Base-by-base conservation (phyloP, 2,329 filamentous ascomycete genomes). In the Pseudocercospora crystallina region DNA sequence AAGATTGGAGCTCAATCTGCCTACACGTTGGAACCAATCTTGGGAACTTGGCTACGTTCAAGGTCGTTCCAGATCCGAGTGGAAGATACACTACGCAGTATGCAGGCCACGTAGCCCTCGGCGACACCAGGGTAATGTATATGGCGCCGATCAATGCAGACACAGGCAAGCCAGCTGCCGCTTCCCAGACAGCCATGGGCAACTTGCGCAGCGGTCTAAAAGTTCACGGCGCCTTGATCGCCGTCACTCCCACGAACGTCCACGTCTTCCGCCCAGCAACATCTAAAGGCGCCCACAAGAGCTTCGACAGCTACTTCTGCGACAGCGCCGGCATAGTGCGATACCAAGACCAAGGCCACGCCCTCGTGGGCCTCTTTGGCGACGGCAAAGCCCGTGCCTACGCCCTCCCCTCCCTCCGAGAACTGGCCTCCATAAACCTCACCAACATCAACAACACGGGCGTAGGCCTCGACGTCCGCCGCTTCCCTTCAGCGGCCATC, bases 1-100 rank as follows among this genome's bases (percentile, higher is more conserved):
- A 97, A 65, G 81, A 89, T 58, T 99, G 95, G 68, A 97, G 94
- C 1, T 96, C 90, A 64, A 95, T 99, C 49, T 83, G 86, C 51
- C 87, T 94, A 59, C 95, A 97, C 60, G 88, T 95, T 2, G 94
- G 94, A 14, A 97, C 94, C 0, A 91, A 86, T 59, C 71, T 83
- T 29, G 94, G 94, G 35, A 89, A 89, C 62, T 75, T 97, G 13
- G 83, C 85, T 5, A 97, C 92, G 0, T 92, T 97, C 73, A 96
- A 96, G 73, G 77, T 99, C 15, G 74, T 97, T 2, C 94, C 94
- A 0, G 80, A 85, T 11, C 64, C 74, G 8, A 81, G 80, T 46
- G 81, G 85, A 4, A 79, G 84, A 9, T 97, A 95, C 69, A 78
- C 81, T 9, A 89, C 83, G 10, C 80, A 86, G 49, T 80, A 86